Evolutionary conservation across 176 grass and related monocot genomes (phyloP).

Genomic region (Chloris gayana): DNA sequence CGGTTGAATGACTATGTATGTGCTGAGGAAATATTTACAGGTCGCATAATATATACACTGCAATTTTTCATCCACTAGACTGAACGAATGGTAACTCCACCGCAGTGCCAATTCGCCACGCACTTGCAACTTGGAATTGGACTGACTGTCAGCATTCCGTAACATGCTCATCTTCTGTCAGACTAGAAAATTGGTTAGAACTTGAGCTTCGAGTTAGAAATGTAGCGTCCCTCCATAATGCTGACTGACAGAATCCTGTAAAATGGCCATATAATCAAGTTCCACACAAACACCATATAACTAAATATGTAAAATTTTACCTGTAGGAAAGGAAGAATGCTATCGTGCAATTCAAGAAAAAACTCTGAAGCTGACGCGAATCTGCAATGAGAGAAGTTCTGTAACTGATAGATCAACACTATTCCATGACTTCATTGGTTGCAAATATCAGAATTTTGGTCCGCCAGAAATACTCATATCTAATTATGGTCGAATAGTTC

Average conservation of each 20-base stretch:
- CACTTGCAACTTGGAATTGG: too few relatives aligned
- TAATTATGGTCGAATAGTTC: not conserved
- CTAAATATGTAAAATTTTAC: constrained; percentile 34
- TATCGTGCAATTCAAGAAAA: constrained; percentile 46
- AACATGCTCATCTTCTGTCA: not conserved
- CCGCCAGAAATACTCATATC: not conserved
- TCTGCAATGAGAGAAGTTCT: constrained; percentile 33
- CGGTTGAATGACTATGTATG: not conserved
- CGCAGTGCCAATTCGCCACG: not conserved
- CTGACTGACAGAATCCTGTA: constrained; percentile 47
- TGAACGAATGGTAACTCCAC: not conserved
- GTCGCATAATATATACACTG: not conserved
- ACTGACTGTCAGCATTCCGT: not conserved
- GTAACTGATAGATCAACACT: not conserved
- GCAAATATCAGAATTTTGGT: constrained; percentile 9
- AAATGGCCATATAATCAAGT: constrained; percentile 16
- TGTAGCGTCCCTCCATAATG: constrained; percentile 47
- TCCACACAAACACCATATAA: not conserved
- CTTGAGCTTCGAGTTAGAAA: constrained; percentile 28
- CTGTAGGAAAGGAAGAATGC: constrained; percentile 53
- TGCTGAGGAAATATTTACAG: not conserved
- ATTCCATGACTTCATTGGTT: not conserved
- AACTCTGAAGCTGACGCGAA: constrained; percentile 50
- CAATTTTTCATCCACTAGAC: not conserved
- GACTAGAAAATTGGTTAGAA: not conserved